phyloP scores from a whole-genome alignment of 345 rosid genomes.

The Psidium friedrichsthalianum region DNA sequence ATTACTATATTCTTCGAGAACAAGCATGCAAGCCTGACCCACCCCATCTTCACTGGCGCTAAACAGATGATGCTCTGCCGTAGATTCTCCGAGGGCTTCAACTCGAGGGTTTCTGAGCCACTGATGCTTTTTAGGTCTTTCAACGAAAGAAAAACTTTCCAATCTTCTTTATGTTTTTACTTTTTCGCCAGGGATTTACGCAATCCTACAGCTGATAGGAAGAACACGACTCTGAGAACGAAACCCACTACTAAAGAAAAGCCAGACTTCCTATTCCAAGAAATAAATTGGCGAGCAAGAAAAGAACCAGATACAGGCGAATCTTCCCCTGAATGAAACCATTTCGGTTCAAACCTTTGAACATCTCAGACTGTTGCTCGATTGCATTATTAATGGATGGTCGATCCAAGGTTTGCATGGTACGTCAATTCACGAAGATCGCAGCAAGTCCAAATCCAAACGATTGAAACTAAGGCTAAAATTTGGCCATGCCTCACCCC shows the following conservation, averaged over 20 bases:
- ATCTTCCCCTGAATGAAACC: background rate
- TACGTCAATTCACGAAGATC: background rate
- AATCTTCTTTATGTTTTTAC: background rate
- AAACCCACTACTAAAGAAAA: background rate
- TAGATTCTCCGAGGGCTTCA: slow-evolving; percentile 25
- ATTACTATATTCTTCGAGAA: too few relatives aligned
- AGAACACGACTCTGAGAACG: background rate
- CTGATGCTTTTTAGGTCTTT: background rate
- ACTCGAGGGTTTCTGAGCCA: slow-evolving; percentile 18
- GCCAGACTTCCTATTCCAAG: background rate
- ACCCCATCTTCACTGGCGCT: background rate
- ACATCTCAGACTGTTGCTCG: background rate
- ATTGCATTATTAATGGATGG: background rate
- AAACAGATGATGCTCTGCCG: background rate
- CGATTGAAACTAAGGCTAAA: background rate
- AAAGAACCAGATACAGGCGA: background rate
- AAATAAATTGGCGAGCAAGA: background rate
- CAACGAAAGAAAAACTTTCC: background rate
- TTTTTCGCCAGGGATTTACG: background rate
- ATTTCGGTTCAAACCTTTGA: background rate
- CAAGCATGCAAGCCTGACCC: background rate
- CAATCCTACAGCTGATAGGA: background rate
- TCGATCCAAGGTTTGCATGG: background rate
- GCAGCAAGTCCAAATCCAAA: background rate
- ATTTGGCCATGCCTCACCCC: background rate